phyloP scores from a whole-genome alignment of 768 basidiomycete genomes.

The Udeniomyces megalosporus region DNA sequence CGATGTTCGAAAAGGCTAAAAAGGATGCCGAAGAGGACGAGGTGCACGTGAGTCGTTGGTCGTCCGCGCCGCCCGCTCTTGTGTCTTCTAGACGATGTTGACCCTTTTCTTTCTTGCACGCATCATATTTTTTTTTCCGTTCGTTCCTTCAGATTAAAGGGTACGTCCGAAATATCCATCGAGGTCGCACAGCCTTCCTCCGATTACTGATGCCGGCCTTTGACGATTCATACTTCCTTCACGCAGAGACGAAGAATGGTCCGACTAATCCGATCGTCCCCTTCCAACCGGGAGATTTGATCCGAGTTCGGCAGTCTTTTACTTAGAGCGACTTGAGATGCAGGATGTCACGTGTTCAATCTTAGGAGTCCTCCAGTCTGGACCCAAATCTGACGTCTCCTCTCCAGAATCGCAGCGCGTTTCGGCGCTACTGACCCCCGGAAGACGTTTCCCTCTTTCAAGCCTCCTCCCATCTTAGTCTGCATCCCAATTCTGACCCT shows the following conservation, averaged over 20 bases:
- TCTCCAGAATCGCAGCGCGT: neutral
- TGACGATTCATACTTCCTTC: no score
- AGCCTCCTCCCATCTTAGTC: neutral
- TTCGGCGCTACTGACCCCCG: neutral
- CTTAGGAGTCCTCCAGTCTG: neutral
- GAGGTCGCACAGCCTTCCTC: no score
- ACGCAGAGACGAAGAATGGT: slow-evolving; percentile 14
- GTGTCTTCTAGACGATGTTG: neutral
- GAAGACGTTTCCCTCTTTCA: neutral
- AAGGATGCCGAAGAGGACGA: slow-evolving; percentile 10
- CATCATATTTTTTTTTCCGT: no score
- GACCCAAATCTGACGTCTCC: neutral
- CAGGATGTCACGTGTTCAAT: neutral
- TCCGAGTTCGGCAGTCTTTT: neutral
- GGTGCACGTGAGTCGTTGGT: no score
- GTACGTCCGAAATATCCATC: no score
- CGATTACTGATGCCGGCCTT: no score
- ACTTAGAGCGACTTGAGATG: neutral
- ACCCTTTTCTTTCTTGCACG: neutral
- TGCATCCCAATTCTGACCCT: no score
- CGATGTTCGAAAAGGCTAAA: slow-evolving; percentile 28
- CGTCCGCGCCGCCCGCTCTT: no score
- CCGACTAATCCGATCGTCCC: neutral
- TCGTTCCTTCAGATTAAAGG: no score
- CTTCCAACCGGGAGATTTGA: neutral